Base-by-base conservation (phyloP, 2,329 filamentous ascomycete species). In the Pleoardoris graminearum region DNA sequence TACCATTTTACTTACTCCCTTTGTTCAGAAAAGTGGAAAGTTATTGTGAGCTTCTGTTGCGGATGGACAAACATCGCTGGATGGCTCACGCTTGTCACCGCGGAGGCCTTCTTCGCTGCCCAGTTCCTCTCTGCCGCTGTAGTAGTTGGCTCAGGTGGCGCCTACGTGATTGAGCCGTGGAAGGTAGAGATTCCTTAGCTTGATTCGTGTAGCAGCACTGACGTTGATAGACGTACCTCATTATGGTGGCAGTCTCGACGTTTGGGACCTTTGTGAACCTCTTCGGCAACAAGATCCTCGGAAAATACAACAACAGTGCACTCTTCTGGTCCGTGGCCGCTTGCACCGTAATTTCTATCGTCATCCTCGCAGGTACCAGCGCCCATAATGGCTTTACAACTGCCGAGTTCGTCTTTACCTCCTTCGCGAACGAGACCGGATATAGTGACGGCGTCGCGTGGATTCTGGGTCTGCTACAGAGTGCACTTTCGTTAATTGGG, bases 51-150 rank as follows among this genome's bases (percentile, higher is more conserved):
- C 55, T 79, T 79, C 49, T 72, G 69, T 47, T 72, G 75, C 8
- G 76, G 76, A 0, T 78, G 76, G 77, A 74, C 73, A 11, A 78
- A 74, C 25, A 79, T n/a, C n/a, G n/a, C 69, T 6, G 77, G 77
- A 1, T 79, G 77, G 77, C 64, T 79, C 0, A 76, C 72, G 2
- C 63, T 79, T 0, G 73, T 78, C 12, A 79, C 76, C 0, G 75
- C 74, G 0, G 73, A 77, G 49, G 75, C 69, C 0, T 78, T 76
- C 59, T 78, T 79, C 37, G 6, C 42, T 76, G 76, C 76, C 3
- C 76, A 77, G 47, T 78, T 79, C 38, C 69, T 79, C 37, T 75
- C 73, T 0, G 76, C 76, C 1, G 76, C 76, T 0, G 68, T 66
- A 1, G 75, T 78, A 0, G 61, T 76, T 17, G 76, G 72, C 0